These are phyloP conservation scores for maize (Zea mays) DNA, from an alignment of 176 grass and related monocot genomes.

Conservation along the genomic window Zm-B73-REFERENCE-NAM-5.0 NC_050101.1:25600001-25600500, in stretches of 20 bases:
- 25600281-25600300: constrained; percentile 48
- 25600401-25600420: constrained; percentile 49
- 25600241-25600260: constrained; percentile 40
- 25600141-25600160: constrained; percentile 14
- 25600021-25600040: too few relatives aligned
- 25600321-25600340: constrained; percentile 38
- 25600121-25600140: constrained; percentile 51
- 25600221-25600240: too few relatives aligned
- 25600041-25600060: constrained; percentile 69
- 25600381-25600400: constrained; percentile 45
- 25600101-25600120: constrained; percentile 32
- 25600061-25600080: constrained; percentile 87
- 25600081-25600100: constrained; percentile 51
- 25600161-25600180: constrained; percentile 35
- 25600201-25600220: constrained; percentile 42
- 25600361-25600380: constrained; percentile 45
- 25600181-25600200: constrained; percentile 50
- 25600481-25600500: constrained; percentile 11
- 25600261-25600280: constrained; percentile 31
- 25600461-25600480: constrained; percentile 77
- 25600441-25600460: constrained; percentile 61
- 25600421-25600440: constrained; percentile 59
- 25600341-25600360: constrained; percentile 38
- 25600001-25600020: too few relatives aligned
- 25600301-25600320: constrained; percentile 20